phyloP scores from a whole-genome alignment of 768 basidiomycete genomes.

The Pulveroboletus sp. region DNA sequence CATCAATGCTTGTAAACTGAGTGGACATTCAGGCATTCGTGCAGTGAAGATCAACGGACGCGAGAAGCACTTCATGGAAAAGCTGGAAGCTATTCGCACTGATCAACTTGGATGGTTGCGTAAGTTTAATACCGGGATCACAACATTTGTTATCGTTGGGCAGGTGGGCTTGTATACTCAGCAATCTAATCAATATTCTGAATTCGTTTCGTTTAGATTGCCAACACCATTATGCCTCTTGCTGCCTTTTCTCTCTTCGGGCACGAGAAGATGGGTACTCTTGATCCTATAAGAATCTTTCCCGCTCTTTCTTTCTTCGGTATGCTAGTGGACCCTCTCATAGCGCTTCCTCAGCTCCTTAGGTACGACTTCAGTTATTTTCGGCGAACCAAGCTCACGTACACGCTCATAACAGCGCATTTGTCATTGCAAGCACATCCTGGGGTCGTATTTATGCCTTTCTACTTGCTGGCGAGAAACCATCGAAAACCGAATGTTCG shows the following conservation, averaged over 20 bases:
- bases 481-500: background rate
- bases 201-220: constrained; percentile 10
- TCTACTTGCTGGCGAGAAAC: constrained; percentile 26
- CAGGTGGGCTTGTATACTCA: constrained; percentile 9
- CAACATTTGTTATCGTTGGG: constrained; percentile 26
- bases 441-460: constrained; percentile 29
- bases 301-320: constrained; percentile 32
- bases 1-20: background rate
- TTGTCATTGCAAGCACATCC: constrained; percentile 24
- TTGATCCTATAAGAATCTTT: constrained; percentile 23
- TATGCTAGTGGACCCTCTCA: constrained; percentile 30
- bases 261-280: constrained; percentile 21
- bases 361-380: constrained; percentile 13
- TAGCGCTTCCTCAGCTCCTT: constrained; percentile 28
- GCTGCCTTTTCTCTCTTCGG: constrained; percentile 32
- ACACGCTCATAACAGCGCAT: constrained; percentile 12
- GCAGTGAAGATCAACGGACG: constrained; percentile 28
- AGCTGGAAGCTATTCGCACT: constrained; percentile 21
- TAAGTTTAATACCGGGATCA: constrained; percentile 22
- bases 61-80: constrained; percentile 23
- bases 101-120: constrained; percentile 26
- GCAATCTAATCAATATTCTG: background rate
- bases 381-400: background rate
- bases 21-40: constrained; percentile 17
- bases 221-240: constrained; percentile 31